Conservation (phyloP, 1,284 basidiomycete species). For the Taiwanofungus camphoratus region DNA sequence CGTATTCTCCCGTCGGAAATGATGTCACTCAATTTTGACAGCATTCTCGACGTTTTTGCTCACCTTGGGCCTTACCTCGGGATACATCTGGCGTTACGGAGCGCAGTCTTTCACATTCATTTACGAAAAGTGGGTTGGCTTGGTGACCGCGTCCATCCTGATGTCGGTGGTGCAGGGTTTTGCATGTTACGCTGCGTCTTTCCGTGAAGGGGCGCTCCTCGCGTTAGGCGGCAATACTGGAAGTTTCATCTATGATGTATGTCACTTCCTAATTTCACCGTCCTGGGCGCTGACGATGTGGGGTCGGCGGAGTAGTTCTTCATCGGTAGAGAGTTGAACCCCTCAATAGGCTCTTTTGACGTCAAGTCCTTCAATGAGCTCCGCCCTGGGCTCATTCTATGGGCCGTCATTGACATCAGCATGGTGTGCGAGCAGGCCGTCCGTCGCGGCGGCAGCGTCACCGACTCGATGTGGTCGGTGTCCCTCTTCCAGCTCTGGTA, state of each 20-base stretch:
- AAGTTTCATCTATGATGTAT: conserved; percentile 85
- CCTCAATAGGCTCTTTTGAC: conserved; percentile 83
- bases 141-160: conserved; percentile 78
- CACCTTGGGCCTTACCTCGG: conserved; percentile 64
- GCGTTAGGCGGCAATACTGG: conserved; percentile 92
- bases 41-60: conserved; percentile 87
- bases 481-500: conserved; percentile 87
- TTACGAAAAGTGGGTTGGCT: conserved; percentile 89
- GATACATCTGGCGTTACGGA: conserved; percentile 70
- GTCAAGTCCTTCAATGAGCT: conserved; percentile 98
- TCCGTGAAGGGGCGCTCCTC: conserved; percentile 63
- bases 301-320: conserved; percentile 81
- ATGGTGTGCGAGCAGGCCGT: conserved; percentile 90
- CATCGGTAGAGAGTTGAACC: conserved; percentile 95
- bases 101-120: conserved; percentile 82
- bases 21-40: conserved; percentile 24
- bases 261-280: conserved; percentile 24
- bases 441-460: conserved; percentile 70
- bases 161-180: conserved; percentile 77
- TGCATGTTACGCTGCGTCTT: conserved; percentile 74
- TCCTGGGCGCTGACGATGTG: conserved; percentile 1
- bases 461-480: conserved; percentile 92
- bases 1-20: not conserved
- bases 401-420: conserved; percentile 88
- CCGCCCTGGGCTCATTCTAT: conserved; percentile 93